Conservation (phyloP, 148 eudicot species). For the Salicornia ramosissima region DNA sequence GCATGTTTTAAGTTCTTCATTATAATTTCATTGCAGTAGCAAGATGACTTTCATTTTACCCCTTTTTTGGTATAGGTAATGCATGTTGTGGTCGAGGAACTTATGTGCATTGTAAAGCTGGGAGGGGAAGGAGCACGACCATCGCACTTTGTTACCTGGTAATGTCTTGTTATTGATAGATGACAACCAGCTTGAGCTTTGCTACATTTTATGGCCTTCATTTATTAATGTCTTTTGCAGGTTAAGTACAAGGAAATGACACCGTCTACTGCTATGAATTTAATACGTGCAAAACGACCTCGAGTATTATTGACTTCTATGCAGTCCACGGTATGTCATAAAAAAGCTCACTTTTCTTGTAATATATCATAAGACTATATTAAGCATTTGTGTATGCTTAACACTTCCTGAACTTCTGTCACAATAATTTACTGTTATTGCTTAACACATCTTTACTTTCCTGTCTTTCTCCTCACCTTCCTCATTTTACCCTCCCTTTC, state of each 20-base stretch:
- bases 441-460: too few relatives aligned
- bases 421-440: too few relatives aligned
- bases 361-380: too few relatives aligned
- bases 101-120: constrained; percentile 96
- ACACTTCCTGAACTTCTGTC: too few relatives aligned
- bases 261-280: constrained; percentile 57
- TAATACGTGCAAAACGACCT: constrained; percentile 61
- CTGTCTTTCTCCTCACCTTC: too few relatives aligned
- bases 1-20: constrained; percentile 6
- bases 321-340: constrained; percentile 49
- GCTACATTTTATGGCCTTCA: not conserved
- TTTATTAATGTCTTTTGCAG: constrained; percentile 28
- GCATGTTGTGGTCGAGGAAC: constrained; percentile 58
- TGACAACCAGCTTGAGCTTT: not conserved
- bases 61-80: constrained; percentile 37
- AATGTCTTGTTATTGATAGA: constrained; percentile 2
- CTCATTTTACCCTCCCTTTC: too few relatives aligned
- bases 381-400: too few relatives aligned
- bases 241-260: constrained; percentile 59
- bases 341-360: not conserved
- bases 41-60: not conserved
- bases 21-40: not conserved
- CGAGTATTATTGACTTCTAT: constrained; percentile 64
- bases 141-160: constrained; percentile 78
- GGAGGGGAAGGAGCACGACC: constrained; percentile 90